A percentile compares a stretch with the other conserved stretches of the same genome.
These are phyloP conservation scores for Chlamydomonas incerta DNA, from an alignment of 139 green algal species.

Conservation along the genomic window DNA sequence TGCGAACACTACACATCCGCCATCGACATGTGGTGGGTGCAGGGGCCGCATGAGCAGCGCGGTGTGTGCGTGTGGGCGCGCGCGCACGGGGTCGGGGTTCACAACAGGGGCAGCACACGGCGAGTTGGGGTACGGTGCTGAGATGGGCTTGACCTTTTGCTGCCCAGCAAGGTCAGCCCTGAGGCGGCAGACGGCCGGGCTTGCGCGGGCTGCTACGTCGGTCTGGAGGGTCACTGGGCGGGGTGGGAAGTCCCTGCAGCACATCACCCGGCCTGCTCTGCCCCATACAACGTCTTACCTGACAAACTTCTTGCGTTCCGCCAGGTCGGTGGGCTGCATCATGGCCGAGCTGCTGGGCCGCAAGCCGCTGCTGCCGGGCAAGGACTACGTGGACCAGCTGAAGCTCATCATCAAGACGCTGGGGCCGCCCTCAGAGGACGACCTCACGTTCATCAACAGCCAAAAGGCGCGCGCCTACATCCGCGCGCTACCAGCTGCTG, in stretches of 20 bases:
- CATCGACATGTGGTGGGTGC: slow-evolving; percentile 68
- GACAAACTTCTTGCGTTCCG: not conserved
- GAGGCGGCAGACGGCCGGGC: too few relatives aligned
- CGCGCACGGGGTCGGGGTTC: not conserved
- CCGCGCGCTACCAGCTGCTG: slow-evolving; percentile 66
- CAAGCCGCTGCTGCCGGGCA: slow-evolving; percentile 87
- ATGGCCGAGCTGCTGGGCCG: slow-evolving; percentile 92
- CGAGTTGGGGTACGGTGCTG: too few relatives aligned
- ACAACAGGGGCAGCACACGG: too few relatives aligned
- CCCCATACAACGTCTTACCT: too few relatives aligned
- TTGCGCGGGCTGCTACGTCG: too few relatives aligned
- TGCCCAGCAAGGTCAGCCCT: too few relatives aligned
- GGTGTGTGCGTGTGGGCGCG: not conserved
- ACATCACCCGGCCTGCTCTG: too few relatives aligned
- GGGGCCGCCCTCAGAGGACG: slow-evolving; percentile 88
- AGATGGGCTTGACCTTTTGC: too few relatives aligned
- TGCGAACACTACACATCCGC: slow-evolving; percentile 86
- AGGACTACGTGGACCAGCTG: slow-evolving; percentile 96
- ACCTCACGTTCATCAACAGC: slow-evolving; percentile 92
- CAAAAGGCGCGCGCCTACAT: slow-evolving; percentile 89
- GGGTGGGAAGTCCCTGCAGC: too few relatives aligned
- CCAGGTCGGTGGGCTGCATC: slow-evolving; percentile 90
- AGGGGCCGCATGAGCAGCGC: too few relatives aligned
- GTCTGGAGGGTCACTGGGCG: too few relatives aligned
- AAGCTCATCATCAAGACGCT: slow-evolving; percentile 92